These are phyloP conservation scores for Saturnispora halmiae DNA, from an alignment of 805 yeast genomes.

Conservation along the genomic window DNA sequence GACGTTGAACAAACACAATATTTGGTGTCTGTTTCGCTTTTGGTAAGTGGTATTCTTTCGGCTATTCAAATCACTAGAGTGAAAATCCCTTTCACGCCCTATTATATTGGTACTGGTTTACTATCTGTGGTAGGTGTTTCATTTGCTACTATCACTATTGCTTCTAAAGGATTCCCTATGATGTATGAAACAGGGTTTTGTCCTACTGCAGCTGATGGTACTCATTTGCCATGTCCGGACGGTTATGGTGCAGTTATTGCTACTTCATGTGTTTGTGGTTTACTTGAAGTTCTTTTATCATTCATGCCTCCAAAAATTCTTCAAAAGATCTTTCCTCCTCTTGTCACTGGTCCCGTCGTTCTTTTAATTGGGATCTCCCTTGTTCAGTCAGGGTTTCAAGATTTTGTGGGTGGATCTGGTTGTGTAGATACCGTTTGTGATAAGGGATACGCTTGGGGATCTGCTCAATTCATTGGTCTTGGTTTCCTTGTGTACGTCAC, in stretches of 20 bases:
- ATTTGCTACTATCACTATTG: constrained; percentile 80
- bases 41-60: constrained; percentile 64
- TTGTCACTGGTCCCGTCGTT: constrained; percentile 92
- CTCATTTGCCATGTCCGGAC: constrained; percentile 68
- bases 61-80: constrained; percentile 72
- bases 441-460: constrained; percentile 60
- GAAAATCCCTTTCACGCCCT: constrained; percentile 63
- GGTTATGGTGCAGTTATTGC: constrained; percentile 86
- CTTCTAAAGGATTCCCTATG: constrained; percentile 65
- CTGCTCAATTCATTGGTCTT: constrained; percentile 77
- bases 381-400: constrained; percentile 63
- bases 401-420: constrained; percentile 84
- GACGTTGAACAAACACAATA: constrained; percentile 42
- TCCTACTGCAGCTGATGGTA: constrained; percentile 55
- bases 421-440: constrained; percentile 41
- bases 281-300: constrained; percentile 63
- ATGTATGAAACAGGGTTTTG: constrained; percentile 72
- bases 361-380: constrained; percentile 69
- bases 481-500: constrained; percentile 75
- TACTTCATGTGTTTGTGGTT: constrained; percentile 67
- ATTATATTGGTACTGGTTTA: constrained; percentile 80
- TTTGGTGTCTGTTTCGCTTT: constrained; percentile 62
- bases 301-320: constrained; percentile 68
- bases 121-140: constrained; percentile 88
- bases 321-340: constrained; percentile 74